Base-by-base conservation (phyloP, 352 stramenopile genomes). In the Phytophthora sp. region DNA sequence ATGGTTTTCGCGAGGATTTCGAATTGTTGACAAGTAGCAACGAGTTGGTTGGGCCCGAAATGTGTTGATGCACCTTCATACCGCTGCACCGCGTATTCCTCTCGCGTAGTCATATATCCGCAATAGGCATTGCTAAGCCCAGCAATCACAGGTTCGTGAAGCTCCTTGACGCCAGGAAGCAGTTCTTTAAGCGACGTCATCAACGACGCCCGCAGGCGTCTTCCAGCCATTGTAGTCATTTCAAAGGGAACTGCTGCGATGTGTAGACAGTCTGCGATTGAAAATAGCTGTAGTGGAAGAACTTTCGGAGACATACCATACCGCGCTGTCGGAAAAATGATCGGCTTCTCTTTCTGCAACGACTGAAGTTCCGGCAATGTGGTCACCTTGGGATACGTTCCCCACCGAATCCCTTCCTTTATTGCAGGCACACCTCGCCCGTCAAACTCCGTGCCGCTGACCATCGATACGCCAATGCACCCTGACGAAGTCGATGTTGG, bases 51-150 rank as follows among this genome's bases (percentile, higher is more conserved):
- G 0, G 87, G 87, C 5, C 88, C 88, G 37, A 96, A 96, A 58
- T 95, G 86, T 24, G 87, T 96, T 17, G 86, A 96, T 11, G 88
- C 87, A n/a, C 88, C 88, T 82, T 96, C 88, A 57, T 96, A 96
- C 4, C 87, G 81, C 60, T 96, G 88, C 4, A 93, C 77, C 1
- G 87, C 72, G 42, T 95, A 96, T 57, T 96, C 88, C 56, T 96
- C 88, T 2, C 82, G 77, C 4, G 88, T 96, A 7, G 87, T 89
- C 54, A 96, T 72, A 61, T 96, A 96, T 4, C 85, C 87, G 38
- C 83, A 84, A 62, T 96, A 96, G 2, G 84, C 88, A 51, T 96
- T 96, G 38, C 72, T 87, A 20, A 94, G 58, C 4, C 86, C 86
- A 13, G 86, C 79, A 30, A 96, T 82, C 23, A 94, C 76, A 1